phyloP scores from a whole-genome alignment of 2,329 filamentous ascomycete species.

The Nemania sp. region DNA sequence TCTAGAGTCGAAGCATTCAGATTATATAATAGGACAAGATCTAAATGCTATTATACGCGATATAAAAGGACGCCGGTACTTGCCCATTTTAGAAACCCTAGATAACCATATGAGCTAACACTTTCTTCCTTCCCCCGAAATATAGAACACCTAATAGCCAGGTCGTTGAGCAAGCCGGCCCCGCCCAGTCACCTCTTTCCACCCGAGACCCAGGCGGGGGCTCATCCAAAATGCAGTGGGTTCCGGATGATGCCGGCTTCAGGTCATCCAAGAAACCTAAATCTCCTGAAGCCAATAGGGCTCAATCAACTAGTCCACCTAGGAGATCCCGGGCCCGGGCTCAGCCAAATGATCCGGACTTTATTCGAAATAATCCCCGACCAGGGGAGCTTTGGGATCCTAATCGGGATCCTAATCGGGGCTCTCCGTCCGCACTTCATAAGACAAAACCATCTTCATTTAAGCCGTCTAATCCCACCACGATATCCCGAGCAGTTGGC shows the following conservation, averaged over 20 bases:
- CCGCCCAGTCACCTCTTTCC: conserved; percentile 19
- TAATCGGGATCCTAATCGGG: conserved; percentile 43
- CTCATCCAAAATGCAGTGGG: conserved; percentile 9
- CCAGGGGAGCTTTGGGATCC: conserved; percentile 46
- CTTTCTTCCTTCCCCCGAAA: conserved; percentile 8
- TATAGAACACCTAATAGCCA: conserved; percentile 12
- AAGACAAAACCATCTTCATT: conserved; percentile 22
- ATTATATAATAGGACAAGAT: conserved; percentile 33
- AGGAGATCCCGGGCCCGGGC: conserved; percentile 44
- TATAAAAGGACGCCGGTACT: conserved; percentile 35
- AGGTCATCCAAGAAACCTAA: conserved; percentile 41
- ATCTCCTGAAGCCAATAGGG: conserved; percentile 34
- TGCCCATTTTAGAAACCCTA: background rate
- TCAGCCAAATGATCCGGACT: conserved; percentile 43
- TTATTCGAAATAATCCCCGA: conserved; percentile 36
- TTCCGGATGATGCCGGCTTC: conserved; percentile 27
- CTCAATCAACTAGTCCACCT: conserved; percentile 40
- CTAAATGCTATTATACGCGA: conserved; percentile 25
- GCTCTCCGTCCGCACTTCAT: conserved; percentile 26
- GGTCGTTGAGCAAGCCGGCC: conserved; percentile 12
- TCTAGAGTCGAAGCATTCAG: conserved; percentile 21
- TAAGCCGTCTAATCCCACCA: conserved; percentile 19
- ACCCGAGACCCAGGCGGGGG: conserved; percentile 27
- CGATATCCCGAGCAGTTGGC: conserved; percentile 34
- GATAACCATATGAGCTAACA: conserved; percentile 13